Conservation (phyloP, 2,329 filamentous ascomycete species). For the Blastomyces silverae region DNA sequence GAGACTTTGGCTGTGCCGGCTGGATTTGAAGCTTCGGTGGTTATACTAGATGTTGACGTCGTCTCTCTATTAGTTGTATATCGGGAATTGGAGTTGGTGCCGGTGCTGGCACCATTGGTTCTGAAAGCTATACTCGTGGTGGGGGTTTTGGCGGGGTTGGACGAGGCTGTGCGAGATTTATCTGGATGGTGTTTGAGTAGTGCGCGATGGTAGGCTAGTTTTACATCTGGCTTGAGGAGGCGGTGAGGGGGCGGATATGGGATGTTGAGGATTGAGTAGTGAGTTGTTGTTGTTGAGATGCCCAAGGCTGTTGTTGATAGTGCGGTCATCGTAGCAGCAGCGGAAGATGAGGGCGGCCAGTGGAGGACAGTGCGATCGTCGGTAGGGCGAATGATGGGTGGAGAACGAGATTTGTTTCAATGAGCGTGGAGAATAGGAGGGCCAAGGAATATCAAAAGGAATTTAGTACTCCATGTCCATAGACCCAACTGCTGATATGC, state of each 20-base stretch:
- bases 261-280: constrained; percentile 15
- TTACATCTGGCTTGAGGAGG: constrained; percentile 39
- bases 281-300: constrained; percentile 6
- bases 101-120: constrained; percentile 3
- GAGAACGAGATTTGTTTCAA: background rate
- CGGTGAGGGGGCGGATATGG: constrained; percentile 9
- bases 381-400: background rate
- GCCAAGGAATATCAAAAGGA: background rate
- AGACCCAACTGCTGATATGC: background rate
- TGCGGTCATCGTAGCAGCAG: background rate
- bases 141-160: constrained; percentile 6
- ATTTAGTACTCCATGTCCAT: background rate
- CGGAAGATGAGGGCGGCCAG: background rate
- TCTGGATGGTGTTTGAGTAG: constrained; percentile 52
- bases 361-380: background rate
- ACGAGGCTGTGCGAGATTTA: constrained; percentile 17
- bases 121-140: background rate
- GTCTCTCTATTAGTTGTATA: background rate
- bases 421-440: background rate
- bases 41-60: background rate
- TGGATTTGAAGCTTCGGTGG: background rate
- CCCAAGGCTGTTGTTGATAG: background rate
- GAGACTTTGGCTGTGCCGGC: background rate
- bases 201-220: constrained; percentile 51
- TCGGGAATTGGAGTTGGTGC: background rate